Base-by-base conservation (phyloP, 2,329 filamentous ascomycete species). In the Fusarium mangiferae region DNA sequence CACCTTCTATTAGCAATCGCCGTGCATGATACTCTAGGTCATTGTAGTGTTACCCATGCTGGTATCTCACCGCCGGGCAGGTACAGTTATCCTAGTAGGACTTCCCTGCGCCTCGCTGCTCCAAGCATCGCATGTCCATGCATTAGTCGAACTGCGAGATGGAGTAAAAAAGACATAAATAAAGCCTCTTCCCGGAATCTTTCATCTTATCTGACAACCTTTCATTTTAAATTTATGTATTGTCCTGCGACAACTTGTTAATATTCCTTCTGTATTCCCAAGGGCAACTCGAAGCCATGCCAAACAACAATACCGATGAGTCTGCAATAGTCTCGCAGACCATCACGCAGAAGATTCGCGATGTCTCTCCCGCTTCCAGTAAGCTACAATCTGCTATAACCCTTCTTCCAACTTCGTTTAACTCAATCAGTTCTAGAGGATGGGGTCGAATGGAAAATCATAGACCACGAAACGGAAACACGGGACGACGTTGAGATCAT, bases 141-240 rank as follows among this genome's bases (percentile, higher is more conserved):
- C 4, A 28, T 22, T 22, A 46, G 12, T 11, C 0, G 6, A 4
- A 8, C 4, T 15, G 6, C 2, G 24, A 46, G 26, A 28, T 46
- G 18, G 26, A 46, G 26, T 11, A 15, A 0, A 4, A 4, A 15
- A 22, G 4, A 28, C 26, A 28, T 28, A 28, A 46, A 46, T 46
- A 9, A 28, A 46, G 5, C 6, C 26, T 11, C 26, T 46, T 10
- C 18, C 45, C 18, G 11, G 24, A 8, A 2, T 13, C 8, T 10
- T 0, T 22, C 13, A 5, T 28, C 6, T 2, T 5, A 22, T 28
- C 11, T 3, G 13, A 5, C 0, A 5, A 3, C 10, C 3, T 7
- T 33, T 14, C 14, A 33, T 14, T 9, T 6, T 26, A 3, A 15
- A 28, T 7, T 11, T 15, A 15, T 46, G 13, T 15, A 18, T 15